Base-by-base conservation (phyloP, 2,329 filamentous ascomycete species). In the Aspergillus novofumigatus region DNA sequence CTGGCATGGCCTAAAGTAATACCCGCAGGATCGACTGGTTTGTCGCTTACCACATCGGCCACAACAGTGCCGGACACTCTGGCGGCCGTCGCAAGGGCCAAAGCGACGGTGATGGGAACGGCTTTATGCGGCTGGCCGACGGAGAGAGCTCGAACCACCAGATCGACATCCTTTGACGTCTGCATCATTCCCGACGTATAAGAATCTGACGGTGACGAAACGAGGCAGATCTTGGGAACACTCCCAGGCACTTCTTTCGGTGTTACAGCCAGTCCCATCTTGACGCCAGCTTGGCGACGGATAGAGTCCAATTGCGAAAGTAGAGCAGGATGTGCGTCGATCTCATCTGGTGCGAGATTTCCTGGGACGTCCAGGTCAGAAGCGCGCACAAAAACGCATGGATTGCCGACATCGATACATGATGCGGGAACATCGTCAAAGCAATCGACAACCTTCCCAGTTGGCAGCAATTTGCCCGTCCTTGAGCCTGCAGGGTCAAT, bases 341-440 rank as follows among this genome's bases (percentile, higher is more conserved):
- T 78, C 28, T 78, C 75, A 25, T 82, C 76, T 0, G 86, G 85
- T 0, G 81, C 76, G 38, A 87, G 75, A 7, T 66, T 64, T 1
- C 67, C 67, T 1, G 44, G 8, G 0, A 71, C 67, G 0, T 73
- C 78, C 0, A 88, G 65, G 57, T 85, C 81, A 1, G 73, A 65
- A 0, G 85, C 83, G 7, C 74, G 73, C 0, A 89, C 74, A 65
- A 89, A 89, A 14, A 86, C 78, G 49, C 82, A 83, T 0, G 86
- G 87, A 62, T 88, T 88, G 1, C 81, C 81, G 0, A 83, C 83
- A 59, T 89, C 87, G 1, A 88, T 78, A 26, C 86, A 82, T 1
- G 83, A 86, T 0, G 79, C 83, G 3, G 68, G 62, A 3, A 84
- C 69, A 0, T 75, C 77, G 7, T 78, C 73, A 17, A 89, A 73